Conservation (phyloP, 1,284 basidiomycete species). For the Papiliotrema nemorosa region DNA sequence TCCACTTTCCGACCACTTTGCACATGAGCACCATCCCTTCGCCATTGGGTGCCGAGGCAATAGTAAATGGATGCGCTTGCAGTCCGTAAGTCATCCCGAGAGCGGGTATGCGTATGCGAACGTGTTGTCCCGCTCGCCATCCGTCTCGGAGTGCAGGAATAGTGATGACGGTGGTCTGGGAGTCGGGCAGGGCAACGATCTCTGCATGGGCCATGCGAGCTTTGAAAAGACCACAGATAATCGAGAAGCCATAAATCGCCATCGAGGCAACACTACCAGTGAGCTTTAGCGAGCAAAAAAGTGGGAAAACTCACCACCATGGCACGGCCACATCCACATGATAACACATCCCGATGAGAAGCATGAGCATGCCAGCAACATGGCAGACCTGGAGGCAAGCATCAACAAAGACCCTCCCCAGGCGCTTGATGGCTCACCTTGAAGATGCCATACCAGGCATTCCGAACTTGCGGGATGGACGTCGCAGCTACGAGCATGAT, state of each 20-base stretch:
- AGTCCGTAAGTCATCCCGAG: conserved; percentile 24
- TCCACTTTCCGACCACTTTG: conserved; percentile 47
- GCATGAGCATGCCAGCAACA: conserved; percentile 68
- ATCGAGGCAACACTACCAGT: conserved; percentile 55
- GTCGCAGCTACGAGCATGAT: conserved; percentile 35
- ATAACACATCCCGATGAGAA: conserved; percentile 74
- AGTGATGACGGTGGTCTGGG: conserved; percentile 40
- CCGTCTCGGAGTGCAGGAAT: conserved; percentile 41
- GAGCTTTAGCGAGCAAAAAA: not conserved
- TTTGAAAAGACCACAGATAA: conserved; percentile 34
- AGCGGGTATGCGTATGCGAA: conserved; percentile 44
- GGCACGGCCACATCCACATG: conserved; percentile 70
- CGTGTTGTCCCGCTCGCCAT: conserved; percentile 51
- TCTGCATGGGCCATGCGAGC: conserved; percentile 38
- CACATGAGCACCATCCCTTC: conserved; percentile 42
- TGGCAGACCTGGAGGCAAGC: conserved; percentile 46
- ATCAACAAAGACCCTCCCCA: no score
- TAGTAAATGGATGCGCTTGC: conserved; percentile 50
- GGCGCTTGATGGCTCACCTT: conserved; percentile 16
- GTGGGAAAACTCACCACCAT: conserved; percentile 50
- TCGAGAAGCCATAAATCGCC: conserved; percentile 47
- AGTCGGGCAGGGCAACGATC: conserved; percentile 34
- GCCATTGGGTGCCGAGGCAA: conserved; percentile 45
- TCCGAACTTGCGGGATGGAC: conserved; percentile 43
- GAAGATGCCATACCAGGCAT: conserved; percentile 36